Conservation (phyloP, 805 yeast species). For the Spathaspora sp. region DNA sequence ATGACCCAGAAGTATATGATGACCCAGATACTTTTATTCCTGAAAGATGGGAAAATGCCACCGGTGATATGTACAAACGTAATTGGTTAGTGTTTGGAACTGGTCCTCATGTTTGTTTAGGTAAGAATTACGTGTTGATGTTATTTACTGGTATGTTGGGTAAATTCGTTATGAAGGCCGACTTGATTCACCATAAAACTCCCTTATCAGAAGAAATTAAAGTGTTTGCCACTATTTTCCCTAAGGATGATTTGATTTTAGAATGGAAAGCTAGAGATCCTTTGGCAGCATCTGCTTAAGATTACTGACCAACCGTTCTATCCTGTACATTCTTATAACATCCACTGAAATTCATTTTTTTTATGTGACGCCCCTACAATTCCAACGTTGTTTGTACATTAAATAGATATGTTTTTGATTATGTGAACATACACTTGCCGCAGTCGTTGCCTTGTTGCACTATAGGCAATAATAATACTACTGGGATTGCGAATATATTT, state of each 20-base stretch:
- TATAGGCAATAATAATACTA: background rate
- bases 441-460: no score
- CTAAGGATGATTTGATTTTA: slow-evolving; percentile 87
- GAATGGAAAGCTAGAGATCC: slow-evolving; percentile 70
- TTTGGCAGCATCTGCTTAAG: slow-evolving; percentile 3
- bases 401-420: background rate
- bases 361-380: background rate
- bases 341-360: no score
- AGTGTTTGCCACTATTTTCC: slow-evolving; percentile 98
- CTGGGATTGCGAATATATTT: background rate
- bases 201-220: slow-evolving; percentile 85
- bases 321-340: background rate
- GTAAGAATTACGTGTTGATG: slow-evolving; percentile 90
- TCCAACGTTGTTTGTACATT: background rate
- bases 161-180: slow-evolving; percentile 77
- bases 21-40: slow-evolving; percentile 94
- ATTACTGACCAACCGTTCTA: background rate
- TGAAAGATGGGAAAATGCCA: slow-evolving; percentile 91
- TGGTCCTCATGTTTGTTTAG: slow-evolving; percentile 95
- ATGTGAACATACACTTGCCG: background rate
- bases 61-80: slow-evolving; percentile 71
- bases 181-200: slow-evolving; percentile 80
- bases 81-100: slow-evolving; percentile 97
- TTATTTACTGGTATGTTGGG: slow-evolving; percentile 88
- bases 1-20: slow-evolving; percentile 95